Evolutionary conservation across 2,329 filamentous ascomycete species (phyloP), one percentile per base, ranked within the genome.

Genomic region (Xylogone sp.): DNA sequence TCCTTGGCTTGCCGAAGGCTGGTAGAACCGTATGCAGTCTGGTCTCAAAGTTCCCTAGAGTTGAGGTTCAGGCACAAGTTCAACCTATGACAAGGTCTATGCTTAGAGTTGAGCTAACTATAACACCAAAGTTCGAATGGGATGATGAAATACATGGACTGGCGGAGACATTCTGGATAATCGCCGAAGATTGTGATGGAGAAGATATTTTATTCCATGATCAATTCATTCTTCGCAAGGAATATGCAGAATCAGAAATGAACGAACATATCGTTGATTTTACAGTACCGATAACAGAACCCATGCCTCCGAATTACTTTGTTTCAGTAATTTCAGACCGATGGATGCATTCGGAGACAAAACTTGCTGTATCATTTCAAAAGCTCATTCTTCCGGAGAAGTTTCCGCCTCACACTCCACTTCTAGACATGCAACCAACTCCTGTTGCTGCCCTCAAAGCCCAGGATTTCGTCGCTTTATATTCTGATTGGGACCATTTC

Each of bases 271-370:
- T 97, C 10, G 87, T 99, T 22, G 94, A 99, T 61, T 94, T 99
- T 62, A 97, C 93, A 0, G 93, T 97, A 2, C 89, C 94, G 1
- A 96, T 99, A 59, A 92, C 90, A 0, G 94, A 99, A 61, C 95
- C 95, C 0, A 96, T 97, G 88, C 94, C 94, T 13, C 94, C 95
- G 0, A 96, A 99, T 69, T 99, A 99, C 74, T 99, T 99, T 72
- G 90, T 99, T 62, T 94, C 91, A 0, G 82, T 99, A 39, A 74
- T 97, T 19, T 97, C 93, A 3, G 94, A 99, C 69, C 81, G 94
- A 60, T 99, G 94, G 94, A 97, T 99, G 90, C 90, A 96, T 67
- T 90, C 93, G 1, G 92, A 99, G 72, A 96, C 92, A 1, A 91
- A 92, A 66, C 76, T 99, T 49, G 87, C 93, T 0, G 87, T 99